These are phyloP conservation scores for Gossypium trilobum DNA, from an alignment of 441 rosid species.

Conservation along the genomic window DNA sequence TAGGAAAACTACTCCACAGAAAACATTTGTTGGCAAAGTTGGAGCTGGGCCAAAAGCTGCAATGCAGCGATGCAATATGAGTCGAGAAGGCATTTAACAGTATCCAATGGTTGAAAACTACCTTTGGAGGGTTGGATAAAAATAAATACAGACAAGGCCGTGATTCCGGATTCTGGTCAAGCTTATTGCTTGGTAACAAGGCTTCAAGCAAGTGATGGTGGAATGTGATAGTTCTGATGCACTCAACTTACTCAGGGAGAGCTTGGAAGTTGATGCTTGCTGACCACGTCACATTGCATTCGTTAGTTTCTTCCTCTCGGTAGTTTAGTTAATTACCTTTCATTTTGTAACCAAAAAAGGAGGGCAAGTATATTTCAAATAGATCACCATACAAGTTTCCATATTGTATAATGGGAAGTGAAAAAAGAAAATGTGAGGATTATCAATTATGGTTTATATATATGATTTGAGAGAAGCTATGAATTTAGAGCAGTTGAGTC, in stretches of 20 bases:
- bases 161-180: background rate
- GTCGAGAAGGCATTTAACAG: background rate
- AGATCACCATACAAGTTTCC: background rate
- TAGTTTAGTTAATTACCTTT: no score
- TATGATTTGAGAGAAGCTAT: background rate
- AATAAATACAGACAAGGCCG: background rate
- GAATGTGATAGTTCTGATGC: background rate
- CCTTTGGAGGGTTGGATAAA: background rate
- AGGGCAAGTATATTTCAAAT: background rate
- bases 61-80: background rate
- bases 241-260: background rate
- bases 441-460: no score
- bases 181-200: background rate
- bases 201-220: background rate
- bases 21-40: background rate
- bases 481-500: constrained; percentile 8
- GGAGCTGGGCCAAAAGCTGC: background rate
- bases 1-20: background rate
- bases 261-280: background rate
- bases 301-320: background rate
- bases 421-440: background rate
- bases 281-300: background rate
- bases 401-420: background rate
- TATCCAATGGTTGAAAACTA: background rate
- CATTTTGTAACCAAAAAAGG: background rate